These are phyloP conservation scores for Raphanus raphanistrum DNA, from an alignment of 345 rosid species.

Conservation along the genomic window DNA sequence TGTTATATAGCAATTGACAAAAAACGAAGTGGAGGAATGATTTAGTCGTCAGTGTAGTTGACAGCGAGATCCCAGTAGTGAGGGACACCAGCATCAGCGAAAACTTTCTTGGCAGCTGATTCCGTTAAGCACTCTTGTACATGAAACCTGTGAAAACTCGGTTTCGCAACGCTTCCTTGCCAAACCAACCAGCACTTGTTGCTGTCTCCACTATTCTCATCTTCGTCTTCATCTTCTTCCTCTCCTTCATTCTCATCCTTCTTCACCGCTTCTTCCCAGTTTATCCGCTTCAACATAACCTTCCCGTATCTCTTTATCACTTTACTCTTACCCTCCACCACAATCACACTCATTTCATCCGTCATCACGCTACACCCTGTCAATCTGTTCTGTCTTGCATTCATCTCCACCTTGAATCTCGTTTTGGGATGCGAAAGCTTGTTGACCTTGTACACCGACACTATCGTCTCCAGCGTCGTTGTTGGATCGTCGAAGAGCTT, in stretches of 20 bases:
- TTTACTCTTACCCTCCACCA: conserved; percentile 89
- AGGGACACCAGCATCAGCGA: conserved; percentile 72
- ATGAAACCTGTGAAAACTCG: conserved; percentile 61
- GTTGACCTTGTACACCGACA: conserved; percentile 77
- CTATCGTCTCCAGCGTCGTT: conserved; percentile 63
- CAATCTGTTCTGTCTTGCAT: conserved; percentile 81
- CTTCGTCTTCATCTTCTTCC: conserved; percentile 45
- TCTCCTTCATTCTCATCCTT: conserved; percentile 58
- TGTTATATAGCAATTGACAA: neutral
- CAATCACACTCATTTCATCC: conserved; percentile 73
- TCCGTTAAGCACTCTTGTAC: conserved; percentile 82
- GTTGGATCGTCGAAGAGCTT: conserved; percentile 79
- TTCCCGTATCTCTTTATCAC: conserved; percentile 85
- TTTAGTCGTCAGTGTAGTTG: conserved; percentile 61
- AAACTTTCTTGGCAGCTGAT: conserved; percentile 73
- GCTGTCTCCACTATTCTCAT: conserved; percentile 59
- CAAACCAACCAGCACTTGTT: conserved; percentile 76
- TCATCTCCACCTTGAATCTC: conserved; percentile 87
- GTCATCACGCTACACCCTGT: conserved; percentile 76
- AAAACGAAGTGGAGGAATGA: neutral
- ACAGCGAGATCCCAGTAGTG: conserved; percentile 91
- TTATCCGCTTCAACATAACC: conserved; percentile 78
- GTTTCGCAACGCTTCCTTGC: conserved; percentile 82
- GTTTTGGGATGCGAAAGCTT: conserved; percentile 79
- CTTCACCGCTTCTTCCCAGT: conserved; percentile 78